Percentiles rank a stretch among this genome's conserved stretches.
Evolutionary conservation across 805 yeast genomes (phyloP).

Genomic region (Metschnikowia shivogae): DNA sequence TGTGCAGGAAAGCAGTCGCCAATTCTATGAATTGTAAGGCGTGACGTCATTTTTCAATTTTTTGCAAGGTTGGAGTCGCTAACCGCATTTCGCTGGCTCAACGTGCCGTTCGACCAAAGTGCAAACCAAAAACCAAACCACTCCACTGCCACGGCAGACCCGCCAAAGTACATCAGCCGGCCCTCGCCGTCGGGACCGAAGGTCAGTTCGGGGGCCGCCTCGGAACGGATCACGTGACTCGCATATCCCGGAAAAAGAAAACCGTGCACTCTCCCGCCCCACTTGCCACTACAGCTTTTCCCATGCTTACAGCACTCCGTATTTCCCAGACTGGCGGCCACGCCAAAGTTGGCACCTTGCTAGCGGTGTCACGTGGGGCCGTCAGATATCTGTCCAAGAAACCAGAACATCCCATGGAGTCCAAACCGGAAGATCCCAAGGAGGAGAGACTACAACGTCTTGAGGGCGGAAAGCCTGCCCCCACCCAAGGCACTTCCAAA

Average conservation of each 20-base stretch:
- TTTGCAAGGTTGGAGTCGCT: no score
- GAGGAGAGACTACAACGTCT: not conserved
- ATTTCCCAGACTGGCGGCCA: not conserved
- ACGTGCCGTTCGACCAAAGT: no score
- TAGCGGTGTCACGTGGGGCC: slow-evolving; percentile 3
- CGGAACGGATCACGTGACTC: not conserved
- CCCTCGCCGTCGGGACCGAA: no score
- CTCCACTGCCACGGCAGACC: no score
- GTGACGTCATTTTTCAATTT: no score
- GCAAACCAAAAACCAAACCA: no score
- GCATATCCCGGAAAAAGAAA: slow-evolving; percentile 4
- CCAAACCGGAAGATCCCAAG: slow-evolving; percentile 7
- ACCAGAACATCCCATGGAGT: slow-evolving; percentile 6
- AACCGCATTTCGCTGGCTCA: no score
- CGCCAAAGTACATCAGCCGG: no score
- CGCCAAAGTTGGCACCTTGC: not conserved
- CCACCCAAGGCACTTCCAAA: slow-evolving; percentile 2
- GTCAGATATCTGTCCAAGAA: slow-evolving; percentile 16
- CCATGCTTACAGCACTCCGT: slow-evolving; percentile 4
- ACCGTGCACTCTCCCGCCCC: slow-evolving; percentile 2
- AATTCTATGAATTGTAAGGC: no score
- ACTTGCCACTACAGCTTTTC: not conserved
- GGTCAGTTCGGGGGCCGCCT: no score
- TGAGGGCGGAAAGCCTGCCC: not conserved
- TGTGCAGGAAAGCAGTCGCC: no score